Conservation (phyloP, 768 basidiomycete genomes). For the Mycena rosella region DNA sequence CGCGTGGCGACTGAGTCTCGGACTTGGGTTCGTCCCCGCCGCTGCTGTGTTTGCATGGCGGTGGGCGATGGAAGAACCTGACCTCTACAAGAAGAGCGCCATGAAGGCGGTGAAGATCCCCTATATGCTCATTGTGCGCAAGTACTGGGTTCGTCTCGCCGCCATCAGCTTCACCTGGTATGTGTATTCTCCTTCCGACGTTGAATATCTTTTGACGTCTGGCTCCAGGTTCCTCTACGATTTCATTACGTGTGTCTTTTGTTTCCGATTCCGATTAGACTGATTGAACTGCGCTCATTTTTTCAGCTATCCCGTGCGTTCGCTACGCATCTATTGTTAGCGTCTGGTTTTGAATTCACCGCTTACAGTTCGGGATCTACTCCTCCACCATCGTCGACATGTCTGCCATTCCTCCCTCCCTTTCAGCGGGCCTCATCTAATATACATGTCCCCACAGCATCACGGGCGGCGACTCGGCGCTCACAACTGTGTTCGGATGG, state of each 20-base stretch:
- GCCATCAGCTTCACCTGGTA: constrained; percentile 86
- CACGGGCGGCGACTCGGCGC: constrained; percentile 63
- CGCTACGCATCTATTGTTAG: background rate
- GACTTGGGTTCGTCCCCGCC: constrained; percentile 87
- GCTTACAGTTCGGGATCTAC: constrained; percentile 79
- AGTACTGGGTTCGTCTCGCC: constrained; percentile 80
- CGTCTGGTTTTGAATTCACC: constrained; percentile 7
- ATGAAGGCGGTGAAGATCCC: constrained; percentile 85
- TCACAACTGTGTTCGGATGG: constrained; percentile 85
- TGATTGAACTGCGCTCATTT: constrained; percentile 6
- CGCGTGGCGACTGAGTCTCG: constrained; percentile 90
- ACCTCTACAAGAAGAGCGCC: constrained; percentile 77
- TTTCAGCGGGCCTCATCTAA: background rate
- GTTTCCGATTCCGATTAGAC: background rate
- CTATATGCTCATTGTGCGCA: constrained; percentile 79
- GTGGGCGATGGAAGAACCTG: constrained; percentile 84
- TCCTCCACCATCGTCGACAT: constrained; percentile 80
- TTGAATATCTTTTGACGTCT: background rate
- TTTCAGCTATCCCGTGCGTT: constrained; percentile 72
- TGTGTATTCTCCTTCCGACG: constrained; percentile 12
- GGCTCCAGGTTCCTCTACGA: constrained; percentile 78
- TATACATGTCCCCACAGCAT: constrained; percentile 56
- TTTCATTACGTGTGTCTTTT: constrained; percentile 73
- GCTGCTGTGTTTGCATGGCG: constrained; percentile 88
- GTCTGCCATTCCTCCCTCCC: constrained; percentile 52